These are phyloP conservation scores for Medicago truncatula DNA, from an alignment of 306 rosid genomes.

Conservation along the genomic window DNA sequence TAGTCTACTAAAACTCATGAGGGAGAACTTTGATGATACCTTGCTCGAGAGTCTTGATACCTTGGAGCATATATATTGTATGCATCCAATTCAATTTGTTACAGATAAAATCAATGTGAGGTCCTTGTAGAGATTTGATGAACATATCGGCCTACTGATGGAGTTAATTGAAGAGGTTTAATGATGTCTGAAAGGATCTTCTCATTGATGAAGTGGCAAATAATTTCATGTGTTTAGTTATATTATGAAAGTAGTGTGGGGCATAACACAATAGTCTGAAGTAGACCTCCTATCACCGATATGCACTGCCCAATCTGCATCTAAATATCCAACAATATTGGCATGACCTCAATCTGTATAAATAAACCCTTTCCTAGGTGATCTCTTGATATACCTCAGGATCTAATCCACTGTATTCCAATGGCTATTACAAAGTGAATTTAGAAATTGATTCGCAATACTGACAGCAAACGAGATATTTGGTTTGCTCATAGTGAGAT, in stretches of 20 bases:
- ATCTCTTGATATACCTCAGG: neutral
- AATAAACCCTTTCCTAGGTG: neutral
- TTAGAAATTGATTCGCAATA: neutral
- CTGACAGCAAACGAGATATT: neutral
- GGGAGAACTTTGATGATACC: neutral
- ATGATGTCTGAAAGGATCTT: neutral
- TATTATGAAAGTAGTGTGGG: neutral
- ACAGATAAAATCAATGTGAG: neutral
- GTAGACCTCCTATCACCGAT: neutral
- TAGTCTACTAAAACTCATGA: neutral
- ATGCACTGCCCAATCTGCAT: neutral
- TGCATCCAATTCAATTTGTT: neutral
- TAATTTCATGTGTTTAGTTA: neutral
- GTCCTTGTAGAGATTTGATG: neutral
- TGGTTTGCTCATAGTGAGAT: neutral
- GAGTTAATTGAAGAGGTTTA: neutral
- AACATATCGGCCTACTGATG: neutral
- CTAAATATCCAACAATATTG: neutral
- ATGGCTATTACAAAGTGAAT: neutral
- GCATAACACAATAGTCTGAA: neutral
- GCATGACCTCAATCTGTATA: neutral
- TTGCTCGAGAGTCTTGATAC: neutral
- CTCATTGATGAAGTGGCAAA: neutral
- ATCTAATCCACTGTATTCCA: neutral
- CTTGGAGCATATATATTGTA: neutral